Conservation (phyloP, 139 green algal species). For the Chlamydomonas sphaeroides region DNA sequence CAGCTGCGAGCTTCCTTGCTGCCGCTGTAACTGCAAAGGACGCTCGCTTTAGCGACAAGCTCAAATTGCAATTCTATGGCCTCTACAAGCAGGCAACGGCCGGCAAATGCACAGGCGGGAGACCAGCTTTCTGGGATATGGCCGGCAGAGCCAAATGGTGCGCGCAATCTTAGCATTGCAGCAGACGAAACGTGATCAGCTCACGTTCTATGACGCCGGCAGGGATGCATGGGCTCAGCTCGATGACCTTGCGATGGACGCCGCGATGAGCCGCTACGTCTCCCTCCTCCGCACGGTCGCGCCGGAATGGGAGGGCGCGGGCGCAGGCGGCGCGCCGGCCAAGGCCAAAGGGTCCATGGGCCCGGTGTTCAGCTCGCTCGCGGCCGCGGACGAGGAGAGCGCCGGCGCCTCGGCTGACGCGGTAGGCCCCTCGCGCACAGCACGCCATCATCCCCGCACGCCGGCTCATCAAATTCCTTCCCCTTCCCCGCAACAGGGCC, state of each 20-base stretch:
- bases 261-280: slow-evolving; percentile 16
- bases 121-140: slow-evolving; percentile 32
- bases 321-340: neutral
- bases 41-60: slow-evolving; percentile 15
- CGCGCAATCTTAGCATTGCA: neutral
- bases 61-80: slow-evolving; percentile 37
- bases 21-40: slow-evolving; percentile 29
- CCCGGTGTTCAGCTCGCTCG: slow-evolving; percentile 41
- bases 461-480: no score
- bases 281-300: neutral
- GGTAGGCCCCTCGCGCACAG: no score
- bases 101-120: slow-evolving; percentile 3
- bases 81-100: slow-evolving; percentile 37
- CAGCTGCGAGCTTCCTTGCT: slow-evolving; percentile 23
- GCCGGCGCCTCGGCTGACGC: no score
- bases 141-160: slow-evolving; percentile 37
- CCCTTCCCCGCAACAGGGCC: no score
- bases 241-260: slow-evolving; percentile 1
- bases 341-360: slow-evolving; percentile 20
- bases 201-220: no score
- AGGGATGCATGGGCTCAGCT: slow-evolving; percentile 42
- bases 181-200: no score
- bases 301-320: slow-evolving; percentile 1
- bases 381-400: slow-evolving; percentile 8
- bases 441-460: no score